phyloP scores from a whole-genome alignment of 805 yeast species.

The Scheffersomyces ergatensis region DNA sequence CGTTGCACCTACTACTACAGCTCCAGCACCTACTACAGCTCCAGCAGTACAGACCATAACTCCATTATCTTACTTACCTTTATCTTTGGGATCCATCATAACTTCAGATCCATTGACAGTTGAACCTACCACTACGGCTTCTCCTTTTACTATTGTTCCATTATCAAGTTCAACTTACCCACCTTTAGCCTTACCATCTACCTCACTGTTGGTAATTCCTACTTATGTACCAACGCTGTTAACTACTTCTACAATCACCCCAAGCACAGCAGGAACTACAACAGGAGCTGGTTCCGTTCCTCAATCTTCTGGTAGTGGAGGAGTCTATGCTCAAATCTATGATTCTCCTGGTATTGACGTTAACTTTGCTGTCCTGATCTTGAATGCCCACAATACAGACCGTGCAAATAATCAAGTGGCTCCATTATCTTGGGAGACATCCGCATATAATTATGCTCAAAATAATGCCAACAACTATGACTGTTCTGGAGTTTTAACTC shows the following conservation, averaged over 20 bases:
- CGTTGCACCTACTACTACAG: slow-evolving; percentile 7
- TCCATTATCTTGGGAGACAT: slow-evolving; percentile 27
- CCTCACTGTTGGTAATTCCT: background rate
- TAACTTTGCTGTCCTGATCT: slow-evolving; percentile 25
- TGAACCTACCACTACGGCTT: slow-evolving; percentile 1
- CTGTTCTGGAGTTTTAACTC: slow-evolving; percentile 36
- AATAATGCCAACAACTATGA: slow-evolving; percentile 33
- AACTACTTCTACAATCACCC: slow-evolving; percentile 2
- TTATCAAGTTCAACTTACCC: slow-evolving; percentile 2
- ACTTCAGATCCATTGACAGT: background rate
- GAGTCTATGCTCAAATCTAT: slow-evolving; percentile 8
- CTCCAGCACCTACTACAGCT: slow-evolving; percentile 10
- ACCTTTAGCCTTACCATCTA: background rate
- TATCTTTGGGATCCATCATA: background rate
- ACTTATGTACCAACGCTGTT: background rate
- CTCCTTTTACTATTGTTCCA: slow-evolving; percentile 8
- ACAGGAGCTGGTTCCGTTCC: slow-evolving; percentile 9
- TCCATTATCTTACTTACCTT: background rate
- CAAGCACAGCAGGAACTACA: slow-evolving; percentile 5
- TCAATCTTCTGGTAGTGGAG: slow-evolving; percentile 9
- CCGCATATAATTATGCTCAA: slow-evolving; percentile 32
- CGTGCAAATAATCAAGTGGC: slow-evolving; percentile 29
- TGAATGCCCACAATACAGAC: slow-evolving; percentile 32
- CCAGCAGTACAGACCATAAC: slow-evolving; percentile 5
- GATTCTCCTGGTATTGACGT: slow-evolving; percentile 19